A percentile compares a stretch with the other conserved stretches of the same genome.
Evolutionary conservation across 1,284 basidiomycete species (phyloP).

Genomic region (Sporisorium reilianum): DNA sequence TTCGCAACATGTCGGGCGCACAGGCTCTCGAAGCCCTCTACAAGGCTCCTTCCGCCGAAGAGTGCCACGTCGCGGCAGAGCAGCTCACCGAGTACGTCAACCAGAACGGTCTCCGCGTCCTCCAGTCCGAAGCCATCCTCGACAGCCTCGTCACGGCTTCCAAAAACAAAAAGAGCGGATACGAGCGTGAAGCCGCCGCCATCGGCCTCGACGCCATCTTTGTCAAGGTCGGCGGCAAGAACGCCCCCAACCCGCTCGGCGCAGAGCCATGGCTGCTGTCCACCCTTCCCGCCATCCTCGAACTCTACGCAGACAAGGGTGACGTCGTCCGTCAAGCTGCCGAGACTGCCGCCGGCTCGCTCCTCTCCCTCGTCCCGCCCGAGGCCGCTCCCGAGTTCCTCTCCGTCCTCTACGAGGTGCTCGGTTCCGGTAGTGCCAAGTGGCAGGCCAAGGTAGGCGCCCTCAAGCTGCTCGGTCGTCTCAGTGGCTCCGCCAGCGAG

Average conservation of each 20-base stretch:
- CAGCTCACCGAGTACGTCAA: slow-evolving; percentile 69
- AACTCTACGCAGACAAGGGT: slow-evolving; percentile 93
- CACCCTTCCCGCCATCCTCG: slow-evolving; percentile 82
- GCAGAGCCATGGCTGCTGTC: slow-evolving; percentile 84
- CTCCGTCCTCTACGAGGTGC: slow-evolving; percentile 77
- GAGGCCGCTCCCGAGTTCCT: slow-evolving; percentile 80
- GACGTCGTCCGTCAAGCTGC: slow-evolving; percentile 89
- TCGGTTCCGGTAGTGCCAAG: slow-evolving; percentile 81
- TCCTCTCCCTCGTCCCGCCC: slow-evolving; percentile 85
- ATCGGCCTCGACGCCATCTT: slow-evolving; percentile 74
- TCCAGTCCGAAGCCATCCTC: slow-evolving; percentile 68
- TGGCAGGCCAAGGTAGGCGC: slow-evolving; percentile 97
- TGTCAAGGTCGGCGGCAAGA: slow-evolving; percentile 67
- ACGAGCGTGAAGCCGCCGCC: slow-evolving; percentile 90
- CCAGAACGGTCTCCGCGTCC: slow-evolving; percentile 65
- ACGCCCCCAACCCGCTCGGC: slow-evolving; percentile 76
- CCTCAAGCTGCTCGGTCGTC: slow-evolving; percentile 78
- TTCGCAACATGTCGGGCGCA: slow-evolving; percentile 33
- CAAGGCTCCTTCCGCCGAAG: slow-evolving; percentile 60
- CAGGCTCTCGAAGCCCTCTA: slow-evolving; percentile 53
- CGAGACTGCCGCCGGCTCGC: slow-evolving; percentile 82
- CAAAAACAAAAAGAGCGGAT: slow-evolving; percentile 87
- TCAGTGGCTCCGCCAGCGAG: slow-evolving; percentile 78
- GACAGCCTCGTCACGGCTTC: slow-evolving; percentile 73
- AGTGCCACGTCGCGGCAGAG: slow-evolving; percentile 67